These are phyloP conservation scores for Pseudopithomyces maydicus DNA, from an alignment of 2,329 filamentous ascomycete species.

Conservation along the genomic window DNA sequence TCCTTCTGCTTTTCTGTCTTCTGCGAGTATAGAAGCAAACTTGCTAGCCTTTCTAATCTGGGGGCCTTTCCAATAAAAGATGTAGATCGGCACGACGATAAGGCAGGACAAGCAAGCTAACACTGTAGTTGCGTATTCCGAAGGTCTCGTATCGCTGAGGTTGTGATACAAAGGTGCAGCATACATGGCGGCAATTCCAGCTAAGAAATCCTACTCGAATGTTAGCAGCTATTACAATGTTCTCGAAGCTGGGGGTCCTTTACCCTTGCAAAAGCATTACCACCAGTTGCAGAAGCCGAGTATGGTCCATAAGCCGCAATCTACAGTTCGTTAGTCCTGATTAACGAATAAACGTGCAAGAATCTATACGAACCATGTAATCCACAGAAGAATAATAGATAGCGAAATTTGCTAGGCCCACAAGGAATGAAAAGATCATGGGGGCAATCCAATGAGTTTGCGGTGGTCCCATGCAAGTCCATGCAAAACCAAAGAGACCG, in stretches of 20 bases:
- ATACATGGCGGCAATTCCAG: constrained; percentile 71
- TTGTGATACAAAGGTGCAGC: constrained; percentile 62
- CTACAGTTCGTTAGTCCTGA: not conserved
- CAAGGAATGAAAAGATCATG: constrained; percentile 67
- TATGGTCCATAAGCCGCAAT: constrained; percentile 75
- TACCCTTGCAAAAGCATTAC: constrained; percentile 70
- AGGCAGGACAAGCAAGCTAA: constrained; percentile 57
- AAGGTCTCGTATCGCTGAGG: constrained; percentile 44
- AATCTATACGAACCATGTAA: constrained; percentile 60
- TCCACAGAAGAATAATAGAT: constrained; percentile 79
- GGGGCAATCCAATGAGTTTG: constrained; percentile 69
- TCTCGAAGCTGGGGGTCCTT: not conserved
- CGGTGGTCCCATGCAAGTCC: constrained; percentile 66
- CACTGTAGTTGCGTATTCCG: constrained; percentile 59
- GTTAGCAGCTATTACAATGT: not conserved
- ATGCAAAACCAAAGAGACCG: constrained; percentile 72
- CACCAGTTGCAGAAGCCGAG: constrained; percentile 74
- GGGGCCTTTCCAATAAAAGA: constrained; percentile 59
- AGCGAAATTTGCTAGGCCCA: constrained; percentile 71
- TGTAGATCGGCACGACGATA: constrained; percentile 42
- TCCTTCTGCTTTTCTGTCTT: constrained; percentile 24
- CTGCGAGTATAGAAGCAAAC: constrained; percentile 51
- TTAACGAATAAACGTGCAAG: not conserved
- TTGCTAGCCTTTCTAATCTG: constrained; percentile 57
- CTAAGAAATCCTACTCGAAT: constrained; percentile 63